Conservation (phyloP, 306 rosid species). For the Prinsepia uniflora region DNA sequence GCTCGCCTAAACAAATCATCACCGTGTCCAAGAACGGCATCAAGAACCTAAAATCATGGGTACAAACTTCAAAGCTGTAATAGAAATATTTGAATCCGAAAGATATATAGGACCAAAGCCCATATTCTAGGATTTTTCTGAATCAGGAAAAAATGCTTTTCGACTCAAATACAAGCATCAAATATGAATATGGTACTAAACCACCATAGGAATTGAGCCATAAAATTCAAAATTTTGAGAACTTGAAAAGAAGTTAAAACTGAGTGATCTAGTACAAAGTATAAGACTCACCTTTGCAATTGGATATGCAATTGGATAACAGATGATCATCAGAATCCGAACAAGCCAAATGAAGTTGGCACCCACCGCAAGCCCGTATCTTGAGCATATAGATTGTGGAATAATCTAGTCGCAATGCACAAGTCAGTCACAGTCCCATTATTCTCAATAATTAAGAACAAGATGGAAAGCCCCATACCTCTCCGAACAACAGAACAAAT, state of each 20-base stretch:
- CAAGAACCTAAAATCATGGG: slow-evolving; percentile 62
- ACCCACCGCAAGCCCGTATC: slow-evolving; percentile 73
- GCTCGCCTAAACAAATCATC: slow-evolving; percentile 52
- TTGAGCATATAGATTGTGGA: slow-evolving; percentile 89
- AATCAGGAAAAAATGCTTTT: background rate
- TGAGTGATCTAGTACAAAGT: background rate
- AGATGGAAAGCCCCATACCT: slow-evolving; percentile 40
- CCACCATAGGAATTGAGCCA: background rate
- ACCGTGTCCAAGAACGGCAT: slow-evolving; percentile 66
- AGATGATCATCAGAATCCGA: slow-evolving; percentile 64
- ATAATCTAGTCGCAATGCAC: slow-evolving; percentile 46
- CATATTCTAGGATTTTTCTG: background rate
- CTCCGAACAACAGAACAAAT: slow-evolving; percentile 79
- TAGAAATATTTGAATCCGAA: background rate
- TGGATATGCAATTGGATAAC: slow-evolving; percentile 80
- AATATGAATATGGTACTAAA: background rate
- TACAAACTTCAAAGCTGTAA: slow-evolving; percentile 4
- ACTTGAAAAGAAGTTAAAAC: slow-evolving; percentile 9
- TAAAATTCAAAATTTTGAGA: background rate
- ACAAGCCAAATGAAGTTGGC: slow-evolving; percentile 80
- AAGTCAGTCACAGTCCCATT: slow-evolving; percentile 26
- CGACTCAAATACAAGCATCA: background rate
- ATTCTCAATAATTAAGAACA: slow-evolving; percentile 1
- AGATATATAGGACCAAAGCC: background rate
- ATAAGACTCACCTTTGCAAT: slow-evolving; percentile 59